Percentiles rank a stretch among this genome's conserved stretches.
Conservation (phyloP, 805 yeast genomes). For the Vanderwaltozyma yarrowii region DNA sequence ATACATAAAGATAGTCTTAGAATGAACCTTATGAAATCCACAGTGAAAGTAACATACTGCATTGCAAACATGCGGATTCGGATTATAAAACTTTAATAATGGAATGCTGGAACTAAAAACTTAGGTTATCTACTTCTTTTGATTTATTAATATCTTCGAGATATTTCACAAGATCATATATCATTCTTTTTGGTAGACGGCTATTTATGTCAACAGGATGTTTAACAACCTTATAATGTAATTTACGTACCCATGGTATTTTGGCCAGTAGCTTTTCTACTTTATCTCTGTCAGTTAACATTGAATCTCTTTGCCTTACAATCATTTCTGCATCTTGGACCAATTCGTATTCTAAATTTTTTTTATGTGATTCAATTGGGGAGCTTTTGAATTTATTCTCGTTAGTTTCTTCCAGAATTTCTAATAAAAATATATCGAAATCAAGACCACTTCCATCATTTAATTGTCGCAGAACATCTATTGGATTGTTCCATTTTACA, state of each 20-base stretch:
- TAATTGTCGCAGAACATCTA: constrained; percentile 46
- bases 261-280: background rate
- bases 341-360: constrained; percentile 56
- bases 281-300: background rate
- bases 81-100: no score
- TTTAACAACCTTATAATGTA: background rate
- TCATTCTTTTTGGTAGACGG: background rate
- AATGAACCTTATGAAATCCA: no score
- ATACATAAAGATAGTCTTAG: no score
- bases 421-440: constrained; percentile 8
- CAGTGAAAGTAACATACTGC: no score
- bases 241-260: background rate
- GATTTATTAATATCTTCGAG: no score
- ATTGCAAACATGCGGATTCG: no score
- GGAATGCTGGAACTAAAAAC: no score
- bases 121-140: no score
- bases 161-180: background rate
- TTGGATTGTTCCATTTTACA: constrained; percentile 74
- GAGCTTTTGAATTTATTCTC: constrained; percentile 11
- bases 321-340: constrained; percentile 51
- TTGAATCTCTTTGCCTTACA: constrained; percentile 35
- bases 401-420: constrained; percentile 15
- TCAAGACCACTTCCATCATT: constrained; percentile 14
- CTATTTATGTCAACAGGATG: background rate
- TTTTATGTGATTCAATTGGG: constrained; percentile 23